phyloP scores from a whole-genome alignment of 805 yeast species.

The Candida sanyiensis region DNA sequence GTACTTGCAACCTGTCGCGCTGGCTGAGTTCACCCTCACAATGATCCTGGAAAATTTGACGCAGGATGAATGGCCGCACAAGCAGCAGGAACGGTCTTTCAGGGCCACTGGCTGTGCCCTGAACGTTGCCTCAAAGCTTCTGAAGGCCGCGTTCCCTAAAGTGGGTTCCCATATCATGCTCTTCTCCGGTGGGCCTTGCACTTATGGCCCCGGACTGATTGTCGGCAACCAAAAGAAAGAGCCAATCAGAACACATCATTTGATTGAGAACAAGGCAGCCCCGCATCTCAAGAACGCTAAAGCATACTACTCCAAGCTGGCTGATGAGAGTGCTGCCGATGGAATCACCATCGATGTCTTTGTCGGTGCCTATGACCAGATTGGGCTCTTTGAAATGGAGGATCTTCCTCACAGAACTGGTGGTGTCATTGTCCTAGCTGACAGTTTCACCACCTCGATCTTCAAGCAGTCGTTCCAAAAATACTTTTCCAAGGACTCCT shows the following conservation, averaged over 20 bases:
- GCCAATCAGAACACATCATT: constrained; percentile 63
- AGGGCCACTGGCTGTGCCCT: constrained; percentile 60
- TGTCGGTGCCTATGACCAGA: constrained; percentile 64
- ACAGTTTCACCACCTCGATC: constrained; percentile 60
- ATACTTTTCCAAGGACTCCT: constrained; percentile 37
- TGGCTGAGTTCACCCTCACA: constrained; percentile 44
- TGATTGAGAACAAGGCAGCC: constrained; percentile 42
- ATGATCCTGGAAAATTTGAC: constrained; percentile 43
- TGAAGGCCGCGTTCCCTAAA: constrained; percentile 36
- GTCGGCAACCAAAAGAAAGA: constrained; percentile 52
- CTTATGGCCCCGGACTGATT: constrained; percentile 58
- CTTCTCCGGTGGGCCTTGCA: constrained; percentile 61
- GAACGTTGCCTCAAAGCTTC: constrained; percentile 38
- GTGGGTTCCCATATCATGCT: constrained; percentile 50
- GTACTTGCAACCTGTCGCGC: constrained; percentile 18
- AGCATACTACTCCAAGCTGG: constrained; percentile 44
- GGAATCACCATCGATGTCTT: constrained; percentile 55
- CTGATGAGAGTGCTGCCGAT: constrained; percentile 39
- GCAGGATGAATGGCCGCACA: constrained; percentile 44
- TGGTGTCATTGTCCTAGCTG: constrained; percentile 57
- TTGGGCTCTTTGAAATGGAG: constrained; percentile 65
- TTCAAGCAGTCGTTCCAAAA: constrained; percentile 59
- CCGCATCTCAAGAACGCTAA: constrained; percentile 38
- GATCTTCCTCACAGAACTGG: constrained; percentile 52
- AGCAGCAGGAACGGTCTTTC: constrained; percentile 40